These are phyloP conservation scores for Monosporascus sp. DNA, from an alignment of 2,329 filamentous ascomycete species.

Conservation along the genomic window DNA sequence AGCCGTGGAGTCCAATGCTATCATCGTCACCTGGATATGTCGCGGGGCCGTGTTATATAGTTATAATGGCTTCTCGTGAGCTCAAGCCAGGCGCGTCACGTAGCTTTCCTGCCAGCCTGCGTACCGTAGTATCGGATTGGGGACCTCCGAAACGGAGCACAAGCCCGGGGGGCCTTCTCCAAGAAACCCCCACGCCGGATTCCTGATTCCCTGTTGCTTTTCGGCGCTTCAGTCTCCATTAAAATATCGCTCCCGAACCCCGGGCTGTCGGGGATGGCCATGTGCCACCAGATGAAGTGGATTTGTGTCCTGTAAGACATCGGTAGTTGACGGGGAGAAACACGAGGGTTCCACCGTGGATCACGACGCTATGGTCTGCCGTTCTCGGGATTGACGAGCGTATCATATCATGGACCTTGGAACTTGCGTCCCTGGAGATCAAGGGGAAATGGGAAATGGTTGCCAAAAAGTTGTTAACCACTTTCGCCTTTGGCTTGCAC, in stretches of 20 bases:
- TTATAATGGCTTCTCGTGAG: too few species aligned
- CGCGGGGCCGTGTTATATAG: too few species aligned
- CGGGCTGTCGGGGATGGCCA: not conserved
- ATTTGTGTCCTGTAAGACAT: not conserved
- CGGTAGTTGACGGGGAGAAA: not conserved
- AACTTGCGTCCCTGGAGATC: too few species aligned
- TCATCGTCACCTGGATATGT: too few species aligned
- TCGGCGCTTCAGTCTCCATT: not conserved
- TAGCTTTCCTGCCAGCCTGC: not conserved
- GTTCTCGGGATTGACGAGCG: not conserved
- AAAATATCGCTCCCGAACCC: not conserved
- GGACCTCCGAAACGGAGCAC: not conserved
- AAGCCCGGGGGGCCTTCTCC: not conserved
- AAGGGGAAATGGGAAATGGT: too few species aligned
- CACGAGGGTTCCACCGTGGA: not conserved
- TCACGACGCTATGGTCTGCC: not conserved
- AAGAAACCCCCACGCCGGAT: not conserved
- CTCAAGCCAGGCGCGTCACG: too few species aligned
- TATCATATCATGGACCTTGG: not conserved
- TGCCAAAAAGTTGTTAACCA: too few species aligned
- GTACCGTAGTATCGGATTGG: not conserved
- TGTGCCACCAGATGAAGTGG: not conserved
- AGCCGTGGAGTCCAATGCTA: too few species aligned
- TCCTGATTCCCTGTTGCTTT: not conserved
- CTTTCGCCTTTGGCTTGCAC: too few species aligned